A percentile compares a stretch with the other conserved stretches of the same genome.
These are phyloP conservation scores for Saccharomyces hybrid DNA, from an alignment of 1,139 yeast species.

Conservation along the genomic window DNA sequence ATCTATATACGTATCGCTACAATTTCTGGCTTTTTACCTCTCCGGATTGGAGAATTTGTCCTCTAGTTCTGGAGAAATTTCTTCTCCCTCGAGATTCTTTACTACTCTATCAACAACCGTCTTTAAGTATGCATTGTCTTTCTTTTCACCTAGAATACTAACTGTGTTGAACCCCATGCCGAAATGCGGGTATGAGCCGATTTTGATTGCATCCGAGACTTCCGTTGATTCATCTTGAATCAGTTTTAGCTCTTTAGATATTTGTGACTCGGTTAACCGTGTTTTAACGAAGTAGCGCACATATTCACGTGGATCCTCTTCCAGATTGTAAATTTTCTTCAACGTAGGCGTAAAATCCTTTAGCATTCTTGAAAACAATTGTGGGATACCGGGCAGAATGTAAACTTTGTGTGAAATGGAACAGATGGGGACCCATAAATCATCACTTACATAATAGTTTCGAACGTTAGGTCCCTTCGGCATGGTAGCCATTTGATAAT, in stretches of 20 bases:
- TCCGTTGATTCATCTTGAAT: constrained; percentile 43
- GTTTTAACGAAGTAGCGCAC: constrained; percentile 59
- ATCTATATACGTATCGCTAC: not conserved
- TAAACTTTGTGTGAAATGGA: constrained; percentile 54
- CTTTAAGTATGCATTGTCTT: constrained; percentile 35
- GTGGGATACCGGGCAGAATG: constrained; percentile 79
- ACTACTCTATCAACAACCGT: constrained; percentile 43
- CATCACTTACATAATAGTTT: constrained; percentile 45
- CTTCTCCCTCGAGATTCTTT: constrained; percentile 43
- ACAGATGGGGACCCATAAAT: constrained; percentile 79
- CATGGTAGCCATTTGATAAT: constrained; percentile 70
- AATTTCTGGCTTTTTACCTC: constrained; percentile 5
- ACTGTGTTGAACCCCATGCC: constrained; percentile 57
- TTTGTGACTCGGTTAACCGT: constrained; percentile 49
- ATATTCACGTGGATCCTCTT: constrained; percentile 26
- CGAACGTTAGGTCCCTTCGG: constrained; percentile 48
- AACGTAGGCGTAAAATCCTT: constrained; percentile 34
- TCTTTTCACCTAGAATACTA: constrained; percentile 56
- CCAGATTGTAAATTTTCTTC: constrained; percentile 19
- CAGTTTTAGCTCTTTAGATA: constrained; percentile 55
- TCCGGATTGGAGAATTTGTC: constrained; percentile 31
- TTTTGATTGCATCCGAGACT: constrained; percentile 43
- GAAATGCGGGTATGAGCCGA: constrained; percentile 82
- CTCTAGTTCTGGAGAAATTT: constrained; percentile 51
- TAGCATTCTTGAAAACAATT: constrained; percentile 52